Conservation (phyloP, 2,329 filamentous ascomycete genomes). For the Fusarium sp. region DNA sequence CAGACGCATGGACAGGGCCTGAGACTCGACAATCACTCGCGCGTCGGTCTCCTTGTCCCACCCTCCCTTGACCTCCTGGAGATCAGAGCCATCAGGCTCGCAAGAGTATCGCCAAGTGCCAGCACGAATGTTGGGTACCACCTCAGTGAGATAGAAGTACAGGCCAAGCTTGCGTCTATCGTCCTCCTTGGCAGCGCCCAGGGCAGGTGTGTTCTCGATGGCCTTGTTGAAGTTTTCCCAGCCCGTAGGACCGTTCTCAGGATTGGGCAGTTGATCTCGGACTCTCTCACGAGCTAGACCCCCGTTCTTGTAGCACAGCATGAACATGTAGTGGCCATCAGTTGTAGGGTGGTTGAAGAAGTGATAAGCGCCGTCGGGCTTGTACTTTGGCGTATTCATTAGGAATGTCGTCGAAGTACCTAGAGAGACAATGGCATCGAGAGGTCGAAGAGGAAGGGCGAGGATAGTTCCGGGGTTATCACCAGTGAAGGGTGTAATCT, state of each 20-base stretch:
- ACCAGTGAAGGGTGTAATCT: constrained; percentile 88
- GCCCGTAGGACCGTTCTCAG: constrained; percentile 60
- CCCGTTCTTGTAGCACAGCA: constrained; percentile 99
- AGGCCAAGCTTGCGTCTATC: constrained; percentile 84
- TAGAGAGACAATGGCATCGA: constrained; percentile 93
- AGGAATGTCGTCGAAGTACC: constrained; percentile 97
- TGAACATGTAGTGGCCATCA: constrained; percentile 96
- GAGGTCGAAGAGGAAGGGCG: constrained; percentile 84
- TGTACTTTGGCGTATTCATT: constrained; percentile 94
- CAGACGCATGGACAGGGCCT: constrained; percentile 90
- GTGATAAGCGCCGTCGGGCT: constrained; percentile 90
- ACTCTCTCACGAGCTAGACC: constrained; percentile 92
- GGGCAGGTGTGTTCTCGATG: constrained; percentile 75
- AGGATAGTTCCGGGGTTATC: constrained; percentile 98
- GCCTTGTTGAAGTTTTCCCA: constrained; percentile 87
- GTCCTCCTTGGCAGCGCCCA: constrained; percentile 68
- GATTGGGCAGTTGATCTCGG: constrained; percentile 80
- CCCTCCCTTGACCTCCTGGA: constrained; percentile 53
- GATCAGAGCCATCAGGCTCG: constrained; percentile 66
- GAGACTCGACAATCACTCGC: constrained; percentile 91
- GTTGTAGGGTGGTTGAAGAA: constrained; percentile 99
- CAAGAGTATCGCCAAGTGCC: constrained; percentile 88
- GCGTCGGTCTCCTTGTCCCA: constrained; percentile 77
- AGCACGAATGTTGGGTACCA: constrained; percentile 88
- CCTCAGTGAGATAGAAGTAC: constrained; percentile 96